Conservation (phyloP, 345 rosid genomes). For the Ceriops tagal region DNA sequence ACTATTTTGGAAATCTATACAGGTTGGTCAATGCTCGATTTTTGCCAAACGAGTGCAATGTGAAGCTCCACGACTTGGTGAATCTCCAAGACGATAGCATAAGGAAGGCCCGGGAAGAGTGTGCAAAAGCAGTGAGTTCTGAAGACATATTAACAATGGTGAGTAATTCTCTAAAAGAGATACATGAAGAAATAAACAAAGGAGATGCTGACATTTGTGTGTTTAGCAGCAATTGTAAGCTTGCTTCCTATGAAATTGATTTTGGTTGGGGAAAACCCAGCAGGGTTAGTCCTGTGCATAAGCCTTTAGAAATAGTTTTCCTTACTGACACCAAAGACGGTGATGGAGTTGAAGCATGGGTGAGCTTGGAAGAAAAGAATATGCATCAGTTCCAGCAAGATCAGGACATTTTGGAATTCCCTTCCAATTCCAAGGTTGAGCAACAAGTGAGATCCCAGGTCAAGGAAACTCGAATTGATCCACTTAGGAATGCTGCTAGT, state of each 20-base stretch:
- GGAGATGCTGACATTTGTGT: constrained; percentile 6
- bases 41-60: neutral
- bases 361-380: constrained; percentile 14
- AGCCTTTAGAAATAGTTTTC: constrained; percentile 2
- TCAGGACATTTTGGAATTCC: constrained; percentile 5
- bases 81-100: neutral
- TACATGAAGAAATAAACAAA: neutral
- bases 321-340: constrained; percentile 14
- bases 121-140: neutral
- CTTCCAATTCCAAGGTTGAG: neutral
- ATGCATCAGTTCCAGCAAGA: constrained; percentile 14
- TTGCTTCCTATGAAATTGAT: constrained; percentile 11
- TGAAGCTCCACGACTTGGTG: constrained; percentile 5
- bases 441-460: neutral
- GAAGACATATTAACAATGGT: neutral
- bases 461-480: neutral
- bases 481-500: neutral
- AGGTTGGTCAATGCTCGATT: constrained; percentile 3
- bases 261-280: constrained; percentile 21
- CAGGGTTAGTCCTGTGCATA: constrained; percentile 14
- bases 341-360: constrained; percentile 19
- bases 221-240: constrained; percentile 10
- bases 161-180: constrained; percentile 1
- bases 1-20: constrained; percentile 16
- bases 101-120: neutral